phyloP scores from a whole-genome alignment of 2,329 filamentous ascomycete genomes.

The Diaporthe amygdali region DNA sequence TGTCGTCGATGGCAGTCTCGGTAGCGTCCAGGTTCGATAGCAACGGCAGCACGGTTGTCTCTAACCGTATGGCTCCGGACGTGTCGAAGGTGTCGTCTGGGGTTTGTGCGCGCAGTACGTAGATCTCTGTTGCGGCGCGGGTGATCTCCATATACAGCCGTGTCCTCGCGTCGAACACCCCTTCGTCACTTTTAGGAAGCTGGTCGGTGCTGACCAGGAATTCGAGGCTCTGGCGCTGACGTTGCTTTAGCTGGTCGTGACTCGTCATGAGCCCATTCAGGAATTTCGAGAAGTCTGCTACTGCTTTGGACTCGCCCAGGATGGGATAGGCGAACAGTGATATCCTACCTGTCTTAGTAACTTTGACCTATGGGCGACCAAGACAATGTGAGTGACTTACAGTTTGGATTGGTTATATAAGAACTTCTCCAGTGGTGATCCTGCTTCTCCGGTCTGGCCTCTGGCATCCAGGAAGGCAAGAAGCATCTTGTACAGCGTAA shows the following conservation, averaged over 20 bases:
- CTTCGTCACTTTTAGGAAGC: not conserved
- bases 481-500: slow-evolving; percentile 23
- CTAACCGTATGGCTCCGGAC: not conserved
- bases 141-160: slow-evolving; percentile 20
- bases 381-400: not conserved
- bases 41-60: not conserved
- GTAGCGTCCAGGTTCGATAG: not conserved
- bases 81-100: not conserved
- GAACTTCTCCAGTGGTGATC: slow-evolving; percentile 6
- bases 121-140: slow-evolving; percentile 14
- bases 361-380: not conserved
- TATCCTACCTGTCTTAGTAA: not conserved
- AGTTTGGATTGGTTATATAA: slow-evolving; percentile 19
- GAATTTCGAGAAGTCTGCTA: slow-evolving; percentile 16
- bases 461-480: slow-evolving; percentile 19
- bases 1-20: not conserved
- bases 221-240: not conserved
- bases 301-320: slow-evolving; percentile 18
- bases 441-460: not conserved
- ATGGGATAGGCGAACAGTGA: slow-evolving; percentile 20
- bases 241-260: not conserved
- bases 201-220: not conserved
- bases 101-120: slow-evolving; percentile 11
- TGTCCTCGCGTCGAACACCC: not conserved
- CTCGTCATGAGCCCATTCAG: slow-evolving; percentile 6